Evolutionary conservation across 805 yeast genomes (phyloP), one percentile per base, ranked within the genome.

Genomic region (Ogataea siamensis): DNA sequence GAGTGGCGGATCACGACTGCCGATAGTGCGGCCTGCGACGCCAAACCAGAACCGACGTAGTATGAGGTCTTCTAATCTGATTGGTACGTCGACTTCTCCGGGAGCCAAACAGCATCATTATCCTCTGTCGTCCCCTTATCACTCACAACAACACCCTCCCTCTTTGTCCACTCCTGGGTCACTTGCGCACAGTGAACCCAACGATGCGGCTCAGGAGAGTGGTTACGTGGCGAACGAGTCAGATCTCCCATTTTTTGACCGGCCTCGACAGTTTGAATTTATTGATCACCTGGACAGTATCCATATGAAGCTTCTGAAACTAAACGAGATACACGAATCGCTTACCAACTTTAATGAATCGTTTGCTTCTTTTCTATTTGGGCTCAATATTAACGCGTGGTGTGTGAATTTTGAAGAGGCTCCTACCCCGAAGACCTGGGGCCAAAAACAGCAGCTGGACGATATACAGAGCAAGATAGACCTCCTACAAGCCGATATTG

Each of bases 331-430:
- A 8, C 87, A 87, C 59, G 75, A 78, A 29, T 74, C 76, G 5
- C 60, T 88, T 14, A 69, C 71, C 3, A 65, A 69, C 19, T 81
- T 88, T 59, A 87, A 87, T 55, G 96, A 87, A 59, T 75, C 87
- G 2, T 76, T 88, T 50, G 79, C 55, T 7, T 45, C 89, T 26
- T 79, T 87, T 38, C 56, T 87, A 36, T 86, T 84, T 53, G 95
- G 96, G 2, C 62, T 87, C 34, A 77, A 83, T 55, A 78, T 87
- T 60, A 87, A 88, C 53, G 89, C 94, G 45, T 87, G 93, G 82
- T 85, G 95, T 61, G 83, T 83, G 18, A 88, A 84, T 53, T 85
- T 85, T 50, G 63, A 66, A 14, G 55, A 58, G 32, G 44, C 57
- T 2, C 58, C 62, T 1, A 51, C 43, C 5, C 36, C 43, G 2